phyloP scores from a whole-genome alignment of 441 rosid species.

The Jatropha podagrica region DNA sequence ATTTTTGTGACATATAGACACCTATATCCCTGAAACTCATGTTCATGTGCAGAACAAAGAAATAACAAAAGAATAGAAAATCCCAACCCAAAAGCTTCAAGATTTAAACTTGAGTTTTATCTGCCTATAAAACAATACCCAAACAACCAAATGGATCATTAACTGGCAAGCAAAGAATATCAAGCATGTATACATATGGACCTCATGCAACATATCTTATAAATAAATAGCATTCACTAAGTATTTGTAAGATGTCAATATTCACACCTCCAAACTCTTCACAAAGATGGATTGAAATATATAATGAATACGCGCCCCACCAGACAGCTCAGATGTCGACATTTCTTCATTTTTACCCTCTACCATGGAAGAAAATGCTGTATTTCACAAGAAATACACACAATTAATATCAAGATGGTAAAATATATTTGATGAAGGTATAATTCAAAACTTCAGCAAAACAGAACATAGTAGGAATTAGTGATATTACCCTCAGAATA shows the following conservation, averaged over 20 bases:
- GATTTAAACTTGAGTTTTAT: neutral
- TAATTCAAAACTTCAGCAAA: neutral
- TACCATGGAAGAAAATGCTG: slow-evolving; percentile 82
- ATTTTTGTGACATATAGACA: slow-evolving; percentile 3
- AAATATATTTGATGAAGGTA: neutral
- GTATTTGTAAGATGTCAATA: neutral
- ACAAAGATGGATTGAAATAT: slow-evolving; percentile 85
- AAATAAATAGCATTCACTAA: neutral
- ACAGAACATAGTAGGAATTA: slow-evolving; percentile 3
- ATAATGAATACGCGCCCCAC: slow-evolving; percentile 90
- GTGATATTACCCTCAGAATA: slow-evolving; percentile 73
- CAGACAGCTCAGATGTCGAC: slow-evolving; percentile 86
- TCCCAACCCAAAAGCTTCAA: neutral
- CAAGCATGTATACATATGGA: neutral
- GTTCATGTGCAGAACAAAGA: neutral
- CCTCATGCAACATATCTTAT: neutral
- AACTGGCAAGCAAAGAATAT: neutral
- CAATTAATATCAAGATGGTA: slow-evolving; percentile 7
- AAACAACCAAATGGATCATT: slow-evolving; percentile 4
- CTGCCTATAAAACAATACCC: neutral
- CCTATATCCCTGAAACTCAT: neutral
- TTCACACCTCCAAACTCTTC: slow-evolving; percentile 73
- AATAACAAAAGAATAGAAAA: neutral
- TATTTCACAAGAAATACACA: slow-evolving; percentile 26
- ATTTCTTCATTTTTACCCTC: slow-evolving; percentile 89